Conservation (phyloP, 371 early-diverging fungal species). For the Mortierella sp. region DNA sequence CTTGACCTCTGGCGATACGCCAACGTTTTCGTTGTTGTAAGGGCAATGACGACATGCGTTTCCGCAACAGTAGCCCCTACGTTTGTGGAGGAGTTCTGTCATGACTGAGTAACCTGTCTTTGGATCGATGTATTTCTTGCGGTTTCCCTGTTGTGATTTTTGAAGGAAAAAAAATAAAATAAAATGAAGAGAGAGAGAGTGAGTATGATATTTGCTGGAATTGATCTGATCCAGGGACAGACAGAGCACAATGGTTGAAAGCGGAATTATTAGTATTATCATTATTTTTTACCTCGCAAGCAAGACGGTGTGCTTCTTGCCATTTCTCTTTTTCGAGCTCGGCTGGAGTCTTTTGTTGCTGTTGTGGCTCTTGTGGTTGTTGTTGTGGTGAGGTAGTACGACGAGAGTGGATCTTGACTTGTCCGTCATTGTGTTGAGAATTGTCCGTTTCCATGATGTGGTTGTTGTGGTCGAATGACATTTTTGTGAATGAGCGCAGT, state of each 20-base stretch:
- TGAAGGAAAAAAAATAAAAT: neutral
- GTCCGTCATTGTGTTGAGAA: slow-evolving; percentile 18
- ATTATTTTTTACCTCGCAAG: slow-evolving; percentile 43
- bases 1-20: slow-evolving; percentile 63
- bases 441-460: neutral
- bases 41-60: slow-evolving; percentile 70
- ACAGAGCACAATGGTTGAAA: too few species aligned
- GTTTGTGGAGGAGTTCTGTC: slow-evolving; percentile 64
- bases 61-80: slow-evolving; percentile 71
- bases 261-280: too few species aligned
- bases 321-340: slow-evolving; percentile 57
- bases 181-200: neutral
- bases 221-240: slow-evolving; percentile 2
- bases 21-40: slow-evolving; percentile 64
- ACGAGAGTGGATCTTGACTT: slow-evolving; percentile 49
- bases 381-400: neutral
- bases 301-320: slow-evolving; percentile 44
- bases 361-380: slow-evolving; percentile 8
- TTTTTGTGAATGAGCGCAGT: slow-evolving; percentile 1
- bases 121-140: slow-evolving; percentile 66
- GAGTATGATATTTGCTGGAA: neutral
- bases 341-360: slow-evolving; percentile 39
- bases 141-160: slow-evolving; percentile 47
- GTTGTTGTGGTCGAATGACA: slow-evolving; percentile 13
- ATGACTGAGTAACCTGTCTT: slow-evolving; percentile 69